Percentiles rank a stretch among this genome's conserved stretches.
Evolutionary conservation across 495 filamentous ascomycete genomes (phyloP).

Genomic region (Bacidia rubella): DNA sequence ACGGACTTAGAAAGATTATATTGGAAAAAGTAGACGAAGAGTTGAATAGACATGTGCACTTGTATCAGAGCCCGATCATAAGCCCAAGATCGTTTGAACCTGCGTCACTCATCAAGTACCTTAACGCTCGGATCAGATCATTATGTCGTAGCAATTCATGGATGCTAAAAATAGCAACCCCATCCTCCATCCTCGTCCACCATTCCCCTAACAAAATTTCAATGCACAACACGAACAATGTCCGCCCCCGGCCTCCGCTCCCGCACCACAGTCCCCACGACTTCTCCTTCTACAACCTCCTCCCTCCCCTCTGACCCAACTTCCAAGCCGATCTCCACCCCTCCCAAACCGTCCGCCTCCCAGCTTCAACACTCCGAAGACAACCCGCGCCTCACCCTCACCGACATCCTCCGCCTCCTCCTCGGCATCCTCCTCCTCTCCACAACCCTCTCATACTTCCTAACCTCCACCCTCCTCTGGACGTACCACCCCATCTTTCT

Average conservation of each 20-base stretch:
- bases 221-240: no score
- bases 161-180: no score
- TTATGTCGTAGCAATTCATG: no score
- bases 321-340: not conserved
- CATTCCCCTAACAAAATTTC: no score
- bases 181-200: no score
- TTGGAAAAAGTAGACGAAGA: not conserved
- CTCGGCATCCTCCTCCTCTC: conserved; percentile 55
- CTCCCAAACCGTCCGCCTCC: conserved; percentile 1
- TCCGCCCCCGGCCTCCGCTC: not conserved
- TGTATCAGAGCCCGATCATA: no score
- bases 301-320: conserved; percentile 6
- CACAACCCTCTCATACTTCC: conserved; percentile 62
- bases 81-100: no score
- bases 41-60: no score
- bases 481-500: conserved; percentile 58
- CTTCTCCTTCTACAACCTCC: no score
- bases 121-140: no score
- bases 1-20: conserved; percentile 15
- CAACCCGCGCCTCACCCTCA: conserved; percentile 32
- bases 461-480: conserved; percentile 67
- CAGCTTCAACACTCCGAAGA: conserved; percentile 6
- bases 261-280: not conserved
- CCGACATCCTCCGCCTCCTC: conserved; percentile 68
- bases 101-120: no score